These are phyloP conservation scores for Sorghum bicolor DNA, from an alignment of 176 grass and related monocot genomes.

Conservation along the genomic window DNA sequence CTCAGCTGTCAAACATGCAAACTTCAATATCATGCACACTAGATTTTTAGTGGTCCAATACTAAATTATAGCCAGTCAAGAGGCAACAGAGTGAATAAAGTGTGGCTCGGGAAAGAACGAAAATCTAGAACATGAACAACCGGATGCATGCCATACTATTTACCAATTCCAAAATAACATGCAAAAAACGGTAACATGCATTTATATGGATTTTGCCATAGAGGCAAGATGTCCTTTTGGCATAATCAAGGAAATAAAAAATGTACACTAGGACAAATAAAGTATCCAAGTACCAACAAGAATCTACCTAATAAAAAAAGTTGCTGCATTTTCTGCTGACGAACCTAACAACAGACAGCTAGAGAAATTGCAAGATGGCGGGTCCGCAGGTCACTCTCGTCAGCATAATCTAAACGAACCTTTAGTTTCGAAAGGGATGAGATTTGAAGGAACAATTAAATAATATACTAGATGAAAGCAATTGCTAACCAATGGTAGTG, in stretches of 20 bases:
- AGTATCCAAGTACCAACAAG: not conserved
- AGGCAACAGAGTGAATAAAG: not conserved
- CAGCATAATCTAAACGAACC: not conserved
- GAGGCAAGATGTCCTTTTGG: not conserved
- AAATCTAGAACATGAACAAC: not conserved
- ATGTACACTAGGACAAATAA: not conserved
- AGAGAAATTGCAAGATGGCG: not conserved
- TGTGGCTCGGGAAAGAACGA: not conserved
- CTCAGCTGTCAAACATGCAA: not conserved
- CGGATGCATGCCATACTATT: not conserved
- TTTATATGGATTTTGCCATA: not conserved
- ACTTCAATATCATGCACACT: not conserved
- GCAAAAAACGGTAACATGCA: not conserved
- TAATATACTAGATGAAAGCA: slow-evolving; percentile 11
- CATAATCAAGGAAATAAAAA: not conserved
- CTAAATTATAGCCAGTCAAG: slow-evolving; percentile 14
- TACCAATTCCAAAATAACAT: slow-evolving; percentile 9
- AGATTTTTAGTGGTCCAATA: not conserved
- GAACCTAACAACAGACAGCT: not conserved
- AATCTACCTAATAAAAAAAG: slow-evolving; percentile 9
- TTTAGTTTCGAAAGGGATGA: not conserved
- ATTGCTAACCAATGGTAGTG: not conserved
- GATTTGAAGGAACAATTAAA: not conserved
- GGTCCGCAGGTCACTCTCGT: not conserved
- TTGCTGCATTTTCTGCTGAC: not conserved